These are phyloP conservation scores for Paramecium octaurelia DNA, from an alignment of 73 alveolate genomes.

Conservation along the genomic window DNA sequence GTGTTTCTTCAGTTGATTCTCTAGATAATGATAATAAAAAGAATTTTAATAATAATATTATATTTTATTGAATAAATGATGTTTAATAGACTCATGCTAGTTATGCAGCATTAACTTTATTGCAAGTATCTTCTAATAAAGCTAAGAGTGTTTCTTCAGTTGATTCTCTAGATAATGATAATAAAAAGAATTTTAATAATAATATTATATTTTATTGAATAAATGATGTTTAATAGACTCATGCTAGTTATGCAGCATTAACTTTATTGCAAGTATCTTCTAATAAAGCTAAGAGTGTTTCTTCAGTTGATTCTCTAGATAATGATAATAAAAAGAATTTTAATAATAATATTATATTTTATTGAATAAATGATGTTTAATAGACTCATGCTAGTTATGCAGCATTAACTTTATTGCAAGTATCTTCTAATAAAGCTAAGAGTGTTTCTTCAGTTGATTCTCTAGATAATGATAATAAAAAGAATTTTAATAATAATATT, in stretches of 20 bases:
- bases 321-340: no score
- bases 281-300: slow-evolving; percentile 44
- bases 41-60: no score
- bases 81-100: slow-evolving; percentile 49
- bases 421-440: slow-evolving; percentile 52
- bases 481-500: no score
- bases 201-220: no score
- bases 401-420: slow-evolving; percentile 61
- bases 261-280: slow-evolving; percentile 64
- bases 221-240: no score
- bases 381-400: slow-evolving; percentile 58
- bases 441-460: slow-evolving; percentile 62
- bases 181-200: no score
- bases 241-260: slow-evolving; percentile 59
- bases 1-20: slow-evolving; percentile 61
- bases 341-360: no score
- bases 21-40: no score
- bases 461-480: background rate
- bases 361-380: no score
- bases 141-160: slow-evolving; percentile 60
- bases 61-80: no score
- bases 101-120: slow-evolving; percentile 61
- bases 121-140: slow-evolving; percentile 61
- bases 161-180: background rate
- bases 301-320: slow-evolving; percentile 58